Evolutionary conservation across 2,329 filamentous ascomycete species (phyloP), one percentile per base, ranked within the genome.

Genomic region (Sclerotinia subarctica): DNA sequence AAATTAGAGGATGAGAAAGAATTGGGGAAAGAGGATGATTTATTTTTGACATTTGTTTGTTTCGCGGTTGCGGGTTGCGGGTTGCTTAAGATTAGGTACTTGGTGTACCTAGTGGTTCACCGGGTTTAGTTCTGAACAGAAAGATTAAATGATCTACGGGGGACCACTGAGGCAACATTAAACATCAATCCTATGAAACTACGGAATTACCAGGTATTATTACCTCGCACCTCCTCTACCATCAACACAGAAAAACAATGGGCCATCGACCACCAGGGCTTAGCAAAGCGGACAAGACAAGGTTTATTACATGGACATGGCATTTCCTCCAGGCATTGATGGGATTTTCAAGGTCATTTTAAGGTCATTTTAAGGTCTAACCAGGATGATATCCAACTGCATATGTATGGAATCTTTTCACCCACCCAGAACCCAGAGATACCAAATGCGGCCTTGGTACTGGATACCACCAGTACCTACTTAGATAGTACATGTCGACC

Each of bases 141-240:
- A 60, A 60, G 42, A 47, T 47, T 47, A 60, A 49, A 62, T 62
- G 58, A 62, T 62, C 44, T 62, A 62, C 58, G 42, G 42, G 32
- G 26, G 26, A 60, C 57, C 57, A 60, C 19, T n/a, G 29, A 35
- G n/a, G 52, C 52, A 29, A 15, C 29, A 57, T 38, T 38, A 24
- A 56, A 38, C 8, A n/a, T n/a, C n/a, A n/a, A n/a, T n/a, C 35
- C 8, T 19, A 35, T 32, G 5, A 32, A 32, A 32, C 32, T 4
- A 32, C 32, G 7, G n/a, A n/a, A n/a, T n/a, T n/a, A 32, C 29
- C 4, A 32, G 4, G 5, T 29, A 29, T 29, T 29, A 29, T 29
- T 29, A 2, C 29, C 29, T 29, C 2, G 29, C 29, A 29, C 29
- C 29, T 29, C 29, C 29, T 29, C 29, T 2, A 29, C 29, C 29